A percentile compares a stretch with the other conserved stretches of the same genome.
Conservation (phyloP, 495 filamentous ascomycete genomes). For the Glarea lozoyensis region DNA sequence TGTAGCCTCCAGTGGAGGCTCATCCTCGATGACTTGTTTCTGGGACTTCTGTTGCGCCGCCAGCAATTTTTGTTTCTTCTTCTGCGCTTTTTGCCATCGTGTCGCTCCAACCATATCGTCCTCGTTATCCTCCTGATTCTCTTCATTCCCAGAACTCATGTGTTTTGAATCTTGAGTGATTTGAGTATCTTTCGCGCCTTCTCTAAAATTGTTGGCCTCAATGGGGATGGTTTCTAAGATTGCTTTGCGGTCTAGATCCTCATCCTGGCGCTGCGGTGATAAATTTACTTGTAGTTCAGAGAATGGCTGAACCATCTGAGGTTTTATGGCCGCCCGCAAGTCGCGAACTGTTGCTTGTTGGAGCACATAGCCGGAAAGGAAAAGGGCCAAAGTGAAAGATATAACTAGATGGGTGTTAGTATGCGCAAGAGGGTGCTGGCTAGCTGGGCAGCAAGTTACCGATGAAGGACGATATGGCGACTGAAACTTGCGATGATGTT, state of each 20-base stretch:
- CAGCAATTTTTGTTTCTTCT: slow-evolving; percentile 15
- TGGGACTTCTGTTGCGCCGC: not conserved
- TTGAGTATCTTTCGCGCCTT: not conserved
- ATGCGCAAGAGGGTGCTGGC: not conserved
- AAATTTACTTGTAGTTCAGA: slow-evolving; percentile 35
- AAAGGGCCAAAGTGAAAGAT: slow-evolving; percentile 44
- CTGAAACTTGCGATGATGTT: slow-evolving; percentile 43
- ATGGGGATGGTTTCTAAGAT: not conserved
- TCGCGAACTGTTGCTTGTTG: slow-evolving; percentile 45
- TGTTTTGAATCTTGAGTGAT: not conserved
- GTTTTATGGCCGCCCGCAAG: slow-evolving; percentile 37
- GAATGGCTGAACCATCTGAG: slow-evolving; percentile 21
- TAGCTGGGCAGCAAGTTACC: slow-evolving; percentile 27
- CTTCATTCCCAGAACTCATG: not conserved
- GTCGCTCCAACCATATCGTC: slow-evolving; percentile 10
- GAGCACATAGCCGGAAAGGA: slow-evolving; percentile 42
- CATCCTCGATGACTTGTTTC: not conserved
- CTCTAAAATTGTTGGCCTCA: not conserved
- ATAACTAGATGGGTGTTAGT: slow-evolving; percentile 10
- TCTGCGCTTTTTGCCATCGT: slow-evolving; percentile 16
- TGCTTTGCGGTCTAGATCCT: slow-evolving; percentile 14
- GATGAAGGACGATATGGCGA: slow-evolving; percentile 37
- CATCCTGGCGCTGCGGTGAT: slow-evolving; percentile 19
- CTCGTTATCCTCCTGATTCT: slow-evolving; percentile 9
- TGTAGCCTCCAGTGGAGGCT: not conserved